These are phyloP conservation scores for Phyllostachys edulis DNA, from an alignment of 176 grass and related monocot species.

Conservation along the genomic window DNA sequence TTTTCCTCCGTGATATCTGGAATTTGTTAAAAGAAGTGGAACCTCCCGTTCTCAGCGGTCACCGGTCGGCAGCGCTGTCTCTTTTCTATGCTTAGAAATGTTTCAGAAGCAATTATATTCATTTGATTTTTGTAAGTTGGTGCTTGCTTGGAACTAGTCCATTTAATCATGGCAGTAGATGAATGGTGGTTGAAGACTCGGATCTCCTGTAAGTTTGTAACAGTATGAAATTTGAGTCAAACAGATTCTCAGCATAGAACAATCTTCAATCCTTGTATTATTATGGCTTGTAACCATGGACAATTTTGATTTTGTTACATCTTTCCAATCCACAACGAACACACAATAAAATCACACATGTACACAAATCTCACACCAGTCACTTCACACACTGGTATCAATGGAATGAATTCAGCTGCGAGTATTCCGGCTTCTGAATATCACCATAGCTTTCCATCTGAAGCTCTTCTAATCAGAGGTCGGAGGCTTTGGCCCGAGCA, in stretches of 20 bases:
- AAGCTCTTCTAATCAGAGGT: slow-evolving; percentile 5
- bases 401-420: background rate
- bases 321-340: background rate
- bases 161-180: no score
- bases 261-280: background rate
- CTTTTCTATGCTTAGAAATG: background rate
- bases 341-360: background rate
- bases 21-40: no score
- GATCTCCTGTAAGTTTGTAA: no score
- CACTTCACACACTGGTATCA: background rate
- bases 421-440: slow-evolving; percentile 12
- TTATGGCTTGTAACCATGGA: background rate
- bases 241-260: background rate
- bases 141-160: background rate
- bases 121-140: background rate
- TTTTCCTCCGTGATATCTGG: background rate
- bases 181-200: no score
- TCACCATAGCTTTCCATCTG: background rate
- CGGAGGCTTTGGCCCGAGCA: background rate
- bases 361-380: slow-evolving; percentile 3
- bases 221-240: background rate
- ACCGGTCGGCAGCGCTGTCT: no score
- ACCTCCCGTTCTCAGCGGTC: no score
- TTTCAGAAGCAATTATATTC: background rate
- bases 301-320: background rate